These are phyloP conservation scores for Crithidia fasciculata DNA, from an alignment of 208 protist genomes.

Conservation along the genomic window DNA sequence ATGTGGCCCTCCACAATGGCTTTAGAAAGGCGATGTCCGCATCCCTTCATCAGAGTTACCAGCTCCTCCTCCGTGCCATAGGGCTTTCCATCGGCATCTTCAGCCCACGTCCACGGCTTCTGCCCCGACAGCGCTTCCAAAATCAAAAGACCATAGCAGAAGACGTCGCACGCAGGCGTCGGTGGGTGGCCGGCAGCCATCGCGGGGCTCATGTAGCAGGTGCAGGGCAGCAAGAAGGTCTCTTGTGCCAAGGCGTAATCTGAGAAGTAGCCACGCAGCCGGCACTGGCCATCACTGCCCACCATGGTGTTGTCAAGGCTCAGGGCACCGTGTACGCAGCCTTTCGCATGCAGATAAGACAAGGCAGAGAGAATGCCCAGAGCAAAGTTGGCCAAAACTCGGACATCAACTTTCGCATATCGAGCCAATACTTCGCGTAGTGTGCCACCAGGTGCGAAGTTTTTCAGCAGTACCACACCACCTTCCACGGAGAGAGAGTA, in stretches of 20 bases:
- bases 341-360: slow-evolving; percentile 54
- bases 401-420: slow-evolving; percentile 23
- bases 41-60: slow-evolving; percentile 7
- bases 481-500: slow-evolving; percentile 22
- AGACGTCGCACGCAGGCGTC: slow-evolving; percentile 69
- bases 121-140: slow-evolving; percentile 48
- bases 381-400: slow-evolving; percentile 41
- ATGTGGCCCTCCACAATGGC: neutral
- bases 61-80: slow-evolving; percentile 22
- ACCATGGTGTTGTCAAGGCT: slow-evolving; percentile 69
- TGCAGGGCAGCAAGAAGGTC: slow-evolving; percentile 34
- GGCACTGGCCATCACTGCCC: slow-evolving; percentile 59
- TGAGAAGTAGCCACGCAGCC: slow-evolving; percentile 58
- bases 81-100: neutral
- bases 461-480: slow-evolving; percentile 27
- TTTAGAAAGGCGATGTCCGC: neutral
- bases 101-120: slow-evolving; percentile 41
- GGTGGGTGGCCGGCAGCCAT: slow-evolving; percentile 49
- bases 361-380: slow-evolving; percentile 56
- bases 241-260: slow-evolving; percentile 13
- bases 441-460: slow-evolving; percentile 47
- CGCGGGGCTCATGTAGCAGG: slow-evolving; percentile 71
- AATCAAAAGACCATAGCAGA: slow-evolving; percentile 53
- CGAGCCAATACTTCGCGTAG: slow-evolving; percentile 30
- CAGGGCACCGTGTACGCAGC: slow-evolving; percentile 68